Evolutionary conservation across 2,329 filamentous ascomycete species (phyloP).

Genomic region (Penicillium oxalicum): DNA sequence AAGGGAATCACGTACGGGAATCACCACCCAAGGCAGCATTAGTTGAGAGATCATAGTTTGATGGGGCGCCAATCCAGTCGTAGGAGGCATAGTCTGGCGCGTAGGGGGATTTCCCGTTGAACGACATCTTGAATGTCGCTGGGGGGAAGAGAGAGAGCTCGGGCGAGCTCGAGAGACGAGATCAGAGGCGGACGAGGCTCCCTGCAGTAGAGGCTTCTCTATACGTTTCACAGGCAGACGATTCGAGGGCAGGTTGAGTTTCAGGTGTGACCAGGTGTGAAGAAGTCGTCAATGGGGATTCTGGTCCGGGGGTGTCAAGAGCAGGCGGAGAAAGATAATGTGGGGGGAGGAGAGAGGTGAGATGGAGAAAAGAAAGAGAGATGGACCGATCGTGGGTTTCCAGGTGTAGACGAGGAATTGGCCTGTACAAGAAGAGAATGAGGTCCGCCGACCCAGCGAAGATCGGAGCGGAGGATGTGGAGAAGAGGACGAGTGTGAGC

Average conservation of each 20-base stretch:
- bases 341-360: neutral
- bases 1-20: conserved; percentile 57
- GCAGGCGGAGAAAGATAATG: neutral
- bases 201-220: no score
- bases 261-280: no score
- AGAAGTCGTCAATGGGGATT: no score
- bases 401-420: neutral
- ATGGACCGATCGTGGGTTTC: no score
- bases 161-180: conserved; percentile 6
- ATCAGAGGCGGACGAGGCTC: neutral
- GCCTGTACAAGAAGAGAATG: neutral
- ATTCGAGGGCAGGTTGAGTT: no score
- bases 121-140: conserved; percentile 21
- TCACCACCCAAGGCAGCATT: conserved; percentile 64
- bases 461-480: conserved; percentile 2
- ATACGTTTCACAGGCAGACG: neutral
- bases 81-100: conserved; percentile 44
- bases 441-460: neutral
- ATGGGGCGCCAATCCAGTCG: conserved; percentile 44
- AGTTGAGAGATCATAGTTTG: conserved; percentile 41
- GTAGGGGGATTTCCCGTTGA: conserved; percentile 27
- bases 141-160: neutral
- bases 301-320: no score
- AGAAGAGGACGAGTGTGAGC: neutral
- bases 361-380: conserved; percentile 8